Base-by-base conservation (phyloP, 805 yeast genomes). In the Cyberlindnera veronae region DNA sequence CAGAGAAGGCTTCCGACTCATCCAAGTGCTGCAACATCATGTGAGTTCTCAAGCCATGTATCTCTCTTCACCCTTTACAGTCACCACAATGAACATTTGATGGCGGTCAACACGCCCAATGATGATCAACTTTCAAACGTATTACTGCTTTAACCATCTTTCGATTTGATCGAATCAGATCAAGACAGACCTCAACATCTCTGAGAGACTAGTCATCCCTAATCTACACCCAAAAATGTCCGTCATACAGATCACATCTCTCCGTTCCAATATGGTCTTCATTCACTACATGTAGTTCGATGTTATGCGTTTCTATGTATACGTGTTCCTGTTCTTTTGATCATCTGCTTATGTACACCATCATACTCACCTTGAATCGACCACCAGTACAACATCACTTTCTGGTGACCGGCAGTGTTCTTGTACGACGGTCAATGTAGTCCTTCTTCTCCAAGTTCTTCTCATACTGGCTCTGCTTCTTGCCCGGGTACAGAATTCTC, bases 401-500 rank as follows among this genome's bases (percentile, higher is more conserved):
- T 61, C 49, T 58, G 45, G 46, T 71, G 70, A 71, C 75, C 14
- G 81, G 81, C 34, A 80, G 60, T 3, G 83, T 67, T 54, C 72
- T 71, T 42, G 76, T 76, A 44, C 82, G 73, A 42, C 69, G 67
- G 31, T 70, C 68, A 38, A 81, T 61, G 60, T 79, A 81, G 32
- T 77, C 80, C 42, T 71, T 74, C 57, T 71, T 72, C 46, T 72
- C 69, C 55, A 71, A 64, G 50, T 67, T 67, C 53, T 69, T 70
- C 40, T 57, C 60, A 51, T 69, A 63, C 34, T 65, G 68, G 15
- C 74, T 62, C 45, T 74, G 71, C 38, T 68, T 69, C 63, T 79
- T 84, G 21, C 89, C 89, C 3, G 95, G 95, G 58, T 85, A 87
- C 24, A 86, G 49, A 28, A 87, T 63, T 39, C 74, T 69, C 56